A percentile compares a stretch with the other conserved stretches of the same genome.
phyloP scores from a whole-genome alignment of 2,329 filamentous ascomycete genomes.

The Clonostachys solani region DNA sequence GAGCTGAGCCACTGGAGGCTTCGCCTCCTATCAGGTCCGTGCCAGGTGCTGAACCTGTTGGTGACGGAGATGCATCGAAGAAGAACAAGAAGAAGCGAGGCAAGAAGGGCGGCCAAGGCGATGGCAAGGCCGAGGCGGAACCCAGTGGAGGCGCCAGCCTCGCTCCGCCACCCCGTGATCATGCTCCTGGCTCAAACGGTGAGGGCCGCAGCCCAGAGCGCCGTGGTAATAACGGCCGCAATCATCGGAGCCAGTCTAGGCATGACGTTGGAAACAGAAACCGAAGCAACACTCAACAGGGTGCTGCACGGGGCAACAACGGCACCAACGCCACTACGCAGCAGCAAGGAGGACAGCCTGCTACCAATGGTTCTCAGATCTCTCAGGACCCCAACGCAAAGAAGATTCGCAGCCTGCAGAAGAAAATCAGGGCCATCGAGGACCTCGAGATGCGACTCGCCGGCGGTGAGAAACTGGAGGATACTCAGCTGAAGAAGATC shows the following conservation, averaged over 20 bases:
- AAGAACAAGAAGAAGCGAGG: constrained; percentile 99
- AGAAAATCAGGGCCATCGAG: constrained; percentile 97
- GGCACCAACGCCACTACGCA: constrained; percentile 16
- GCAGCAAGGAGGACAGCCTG: constrained; percentile 44
- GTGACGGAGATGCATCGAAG: constrained; percentile 68
- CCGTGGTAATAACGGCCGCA: constrained; percentile 37
- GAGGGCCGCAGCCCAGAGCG: constrained; percentile 65
- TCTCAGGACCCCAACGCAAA: constrained; percentile 75
- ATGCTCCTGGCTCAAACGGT: constrained; percentile 31
- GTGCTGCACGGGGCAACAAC: constrained; percentile 18
- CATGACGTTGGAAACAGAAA: constrained; percentile 40
- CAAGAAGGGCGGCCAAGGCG: constrained; percentile 83
- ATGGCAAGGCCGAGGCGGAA: constrained; percentile 37
- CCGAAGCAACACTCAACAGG: constrained; percentile 47
- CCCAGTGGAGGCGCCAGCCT: constrained; percentile 41
- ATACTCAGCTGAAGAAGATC: constrained; percentile 99
- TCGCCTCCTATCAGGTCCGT: constrained; percentile 65
- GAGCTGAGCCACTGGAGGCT: constrained; percentile 70
- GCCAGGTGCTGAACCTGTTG: constrained; percentile 57
- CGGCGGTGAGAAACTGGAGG: constrained; percentile 92
- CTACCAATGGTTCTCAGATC: constrained; percentile 3
- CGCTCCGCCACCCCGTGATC: constrained; percentile 38
- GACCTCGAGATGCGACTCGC: constrained; percentile 96
- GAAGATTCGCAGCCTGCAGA: constrained; percentile 88
- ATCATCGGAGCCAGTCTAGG: constrained; percentile 54